phyloP scores from a whole-genome alignment of 2,329 filamentous ascomycete genomes.

The Nothopassalora personata region DNA sequence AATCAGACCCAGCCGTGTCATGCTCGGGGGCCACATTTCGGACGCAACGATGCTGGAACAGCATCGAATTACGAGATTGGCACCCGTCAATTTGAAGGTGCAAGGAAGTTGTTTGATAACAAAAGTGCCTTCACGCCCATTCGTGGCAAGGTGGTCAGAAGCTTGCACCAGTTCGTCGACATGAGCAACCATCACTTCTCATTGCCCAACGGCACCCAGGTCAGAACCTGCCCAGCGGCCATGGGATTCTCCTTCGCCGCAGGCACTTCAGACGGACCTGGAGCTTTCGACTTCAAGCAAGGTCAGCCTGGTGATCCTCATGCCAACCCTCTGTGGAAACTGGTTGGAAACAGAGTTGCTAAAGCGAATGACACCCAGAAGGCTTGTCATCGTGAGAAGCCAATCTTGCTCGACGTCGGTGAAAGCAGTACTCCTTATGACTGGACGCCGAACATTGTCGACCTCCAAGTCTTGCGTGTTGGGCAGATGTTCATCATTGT shows the following conservation, averaged over 20 bases:
- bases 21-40: slow-evolving; percentile 65
- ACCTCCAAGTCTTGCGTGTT: slow-evolving; percentile 77
- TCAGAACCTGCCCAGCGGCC: slow-evolving; percentile 76
- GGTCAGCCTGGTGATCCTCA: slow-evolving; percentile 69
- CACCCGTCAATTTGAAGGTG: slow-evolving; percentile 62
- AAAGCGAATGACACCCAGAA: slow-evolving; percentile 64
- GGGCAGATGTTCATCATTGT: slow-evolving; percentile 81
- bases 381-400: slow-evolving; percentile 73
- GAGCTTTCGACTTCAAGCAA: slow-evolving; percentile 89
- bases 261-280: slow-evolving; percentile 86
- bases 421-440: slow-evolving; percentile 71
- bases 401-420: slow-evolving; percentile 82
- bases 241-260: slow-evolving; percentile 90
- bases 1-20: slow-evolving; percentile 67
- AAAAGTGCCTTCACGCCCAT: slow-evolving; percentile 44
- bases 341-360: slow-evolving; percentile 68
- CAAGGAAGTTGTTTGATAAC: slow-evolving; percentile 54
- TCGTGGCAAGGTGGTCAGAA: slow-evolving; percentile 62
- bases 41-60: slow-evolving; percentile 57
- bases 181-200: slow-evolving; percentile 70
- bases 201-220: slow-evolving; percentile 65
- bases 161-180: slow-evolving; percentile 80
- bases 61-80: slow-evolving; percentile 73
- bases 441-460: slow-evolving; percentile 89
- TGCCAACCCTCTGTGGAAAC: slow-evolving; percentile 71